Evolutionary conservation across 2,329 filamentous ascomycete species (phyloP).

Genomic region (Xylariaceae sp.): DNA sequence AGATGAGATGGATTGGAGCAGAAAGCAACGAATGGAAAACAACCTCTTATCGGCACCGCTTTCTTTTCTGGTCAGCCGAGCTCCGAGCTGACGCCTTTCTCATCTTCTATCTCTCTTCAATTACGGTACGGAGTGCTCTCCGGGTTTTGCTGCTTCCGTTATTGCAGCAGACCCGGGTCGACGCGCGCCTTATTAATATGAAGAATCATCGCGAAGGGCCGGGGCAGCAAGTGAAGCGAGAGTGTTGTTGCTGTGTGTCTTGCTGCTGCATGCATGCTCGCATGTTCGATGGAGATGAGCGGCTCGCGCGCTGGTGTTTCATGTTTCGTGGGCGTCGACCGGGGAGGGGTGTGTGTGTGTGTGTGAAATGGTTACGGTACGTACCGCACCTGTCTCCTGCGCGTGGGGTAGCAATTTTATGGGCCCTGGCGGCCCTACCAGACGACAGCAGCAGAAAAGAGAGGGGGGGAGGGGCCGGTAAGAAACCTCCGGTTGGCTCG

Average conservation of each 20-base stretch:
- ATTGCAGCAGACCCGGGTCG: too few relatives aligned
- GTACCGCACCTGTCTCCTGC: not conserved
- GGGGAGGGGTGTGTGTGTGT: not conserved
- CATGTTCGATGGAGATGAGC: not conserved
- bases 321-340: not conserved
- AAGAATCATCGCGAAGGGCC: not conserved
- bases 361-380: not conserved
- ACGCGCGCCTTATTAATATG: not conserved
- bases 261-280: too few relatives aligned
- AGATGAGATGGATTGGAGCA: too few relatives aligned
- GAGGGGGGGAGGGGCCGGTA: not conserved
- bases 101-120: too few relatives aligned
- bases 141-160: too few relatives aligned
- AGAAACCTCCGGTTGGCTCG: slow-evolving; percentile 8
- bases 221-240: not conserved
- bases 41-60: too few relatives aligned
- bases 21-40: too few relatives aligned
- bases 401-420: not conserved
- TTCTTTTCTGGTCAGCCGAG: too few relatives aligned
- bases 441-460: not conserved
- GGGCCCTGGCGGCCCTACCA: not conserved
- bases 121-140: too few relatives aligned
- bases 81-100: too few relatives aligned
- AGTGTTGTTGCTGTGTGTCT: too few relatives aligned
- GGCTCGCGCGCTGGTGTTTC: not conserved